Evolutionary conservation across 179 eudicot species (phyloP).

Genomic region (Beta macrorhiza): DNA sequence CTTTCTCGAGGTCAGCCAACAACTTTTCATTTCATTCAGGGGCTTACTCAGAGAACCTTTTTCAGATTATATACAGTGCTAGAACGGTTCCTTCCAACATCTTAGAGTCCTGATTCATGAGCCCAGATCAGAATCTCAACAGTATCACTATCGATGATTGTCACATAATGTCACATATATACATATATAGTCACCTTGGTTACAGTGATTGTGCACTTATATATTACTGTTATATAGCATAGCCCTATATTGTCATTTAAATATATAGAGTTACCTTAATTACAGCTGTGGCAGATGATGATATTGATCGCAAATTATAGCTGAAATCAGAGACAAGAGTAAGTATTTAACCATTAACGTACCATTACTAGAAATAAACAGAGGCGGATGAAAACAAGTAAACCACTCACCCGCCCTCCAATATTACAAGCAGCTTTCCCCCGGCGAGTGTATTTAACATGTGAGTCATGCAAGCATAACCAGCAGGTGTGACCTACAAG

Average conservation of each 20-base stretch:
- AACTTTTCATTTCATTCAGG: background rate
- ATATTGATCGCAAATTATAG: constrained; percentile 95
- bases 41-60: background rate
- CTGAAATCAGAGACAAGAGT: constrained; percentile 42
- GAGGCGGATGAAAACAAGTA: background rate
- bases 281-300: constrained; percentile 89
- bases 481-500: constrained; percentile 83
- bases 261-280: constrained; percentile 54
- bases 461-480: constrained; percentile 91
- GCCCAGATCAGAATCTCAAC: background rate
- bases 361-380: background rate
- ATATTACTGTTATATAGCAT: background rate
- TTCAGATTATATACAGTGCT: background rate
- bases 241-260: background rate
- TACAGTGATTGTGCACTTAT: background rate
- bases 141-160: background rate
- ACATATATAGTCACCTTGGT: background rate
- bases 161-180: background rate
- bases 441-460: constrained; percentile 63
- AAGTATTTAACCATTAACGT: background rate
- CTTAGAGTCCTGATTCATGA: background rate
- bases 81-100: background rate
- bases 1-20: background rate
- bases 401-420: constrained; percentile 92
- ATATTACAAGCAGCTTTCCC: constrained; percentile 89